Percentiles rank a stretch among this genome's conserved stretches.
These are phyloP conservation scores for Mycena olivaceomarginata DNA, from an alignment of 768 basidiomycete genomes.

Conservation along the genomic window DNA sequence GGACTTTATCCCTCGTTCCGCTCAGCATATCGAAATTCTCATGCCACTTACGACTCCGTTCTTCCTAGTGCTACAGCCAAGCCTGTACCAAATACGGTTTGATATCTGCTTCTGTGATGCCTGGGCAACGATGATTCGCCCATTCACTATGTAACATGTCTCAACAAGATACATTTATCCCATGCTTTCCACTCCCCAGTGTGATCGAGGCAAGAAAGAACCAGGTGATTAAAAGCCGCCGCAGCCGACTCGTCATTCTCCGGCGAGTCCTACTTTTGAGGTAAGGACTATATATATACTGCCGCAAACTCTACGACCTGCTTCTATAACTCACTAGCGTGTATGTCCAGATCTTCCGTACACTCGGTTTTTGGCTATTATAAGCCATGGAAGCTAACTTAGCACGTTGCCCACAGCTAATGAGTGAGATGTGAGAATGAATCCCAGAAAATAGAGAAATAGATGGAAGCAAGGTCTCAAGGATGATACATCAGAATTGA, in stretches of 20 bases:
- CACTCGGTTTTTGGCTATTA: too few relatives aligned
- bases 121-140: too few relatives aligned
- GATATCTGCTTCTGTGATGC: conserved; percentile 15
- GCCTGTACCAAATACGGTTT: conserved; percentile 14
- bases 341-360: too few relatives aligned
- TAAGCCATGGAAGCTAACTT: too few relatives aligned
- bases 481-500: too few relatives aligned
- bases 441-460: too few relatives aligned
- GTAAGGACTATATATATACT: neutral
- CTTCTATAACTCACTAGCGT: too few relatives aligned
- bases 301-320: too few relatives aligned
- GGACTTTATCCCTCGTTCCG: conserved; percentile 24
- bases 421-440: too few relatives aligned
- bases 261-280: neutral
- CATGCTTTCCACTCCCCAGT: conserved; percentile 7
- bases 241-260: neutral
- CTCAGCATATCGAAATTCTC: conserved; percentile 22
- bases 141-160: too few relatives aligned
- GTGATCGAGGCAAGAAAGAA: neutral
- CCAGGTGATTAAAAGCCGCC: neutral
- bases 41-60: conserved; percentile 21
- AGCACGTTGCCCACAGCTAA: too few relatives aligned
- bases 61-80: conserved; percentile 20
- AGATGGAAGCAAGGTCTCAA: too few relatives aligned
- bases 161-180: neutral